Conservation (phyloP, 108 stramenopile genomes). For the Cyclotella choctawhatcheeana region DNA sequence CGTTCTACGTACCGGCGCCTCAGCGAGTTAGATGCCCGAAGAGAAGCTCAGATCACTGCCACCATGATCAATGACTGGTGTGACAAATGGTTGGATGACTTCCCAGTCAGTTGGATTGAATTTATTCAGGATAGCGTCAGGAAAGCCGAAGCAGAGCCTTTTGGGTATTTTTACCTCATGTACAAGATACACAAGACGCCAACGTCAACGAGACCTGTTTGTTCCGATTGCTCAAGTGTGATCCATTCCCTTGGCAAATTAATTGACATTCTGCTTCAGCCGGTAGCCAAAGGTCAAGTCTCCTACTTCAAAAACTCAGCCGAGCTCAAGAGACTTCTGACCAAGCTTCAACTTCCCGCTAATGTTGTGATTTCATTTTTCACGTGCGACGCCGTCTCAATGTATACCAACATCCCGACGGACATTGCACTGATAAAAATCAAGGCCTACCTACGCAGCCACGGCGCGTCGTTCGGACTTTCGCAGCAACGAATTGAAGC, state of each 20-base stretch:
- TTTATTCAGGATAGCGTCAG: not conserved
- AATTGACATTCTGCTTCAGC: not conserved
- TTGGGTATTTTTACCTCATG: constrained; percentile 18
- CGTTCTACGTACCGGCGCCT: not conserved
- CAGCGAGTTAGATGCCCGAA: not conserved
- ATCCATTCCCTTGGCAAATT: constrained; percentile 1
- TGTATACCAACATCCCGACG: constrained; percentile 40
- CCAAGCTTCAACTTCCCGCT: not conserved
- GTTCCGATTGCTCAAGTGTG: not conserved
- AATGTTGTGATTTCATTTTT: constrained; percentile 15
- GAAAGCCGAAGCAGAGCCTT: not conserved
- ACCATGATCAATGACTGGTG: constrained; percentile 3
- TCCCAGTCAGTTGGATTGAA: not conserved
- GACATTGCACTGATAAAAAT: constrained; percentile 1
- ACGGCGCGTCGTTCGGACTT: not conserved
- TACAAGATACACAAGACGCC: constrained; percentile 36
- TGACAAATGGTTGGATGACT: not conserved
- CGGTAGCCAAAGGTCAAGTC: not conserved
- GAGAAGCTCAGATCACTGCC: not conserved
- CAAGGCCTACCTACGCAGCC: not conserved
- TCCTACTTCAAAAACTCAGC: constrained; percentile 7
- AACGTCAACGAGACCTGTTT: constrained; percentile 17
- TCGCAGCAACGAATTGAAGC: not conserved
- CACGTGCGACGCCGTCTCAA: constrained; percentile 19
- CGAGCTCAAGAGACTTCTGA: not conserved